Percentiles rank a stretch among this genome's conserved stretches.
phyloP scores from a whole-genome alignment of 305 asterid species.

The Withania somnifera region DNA sequence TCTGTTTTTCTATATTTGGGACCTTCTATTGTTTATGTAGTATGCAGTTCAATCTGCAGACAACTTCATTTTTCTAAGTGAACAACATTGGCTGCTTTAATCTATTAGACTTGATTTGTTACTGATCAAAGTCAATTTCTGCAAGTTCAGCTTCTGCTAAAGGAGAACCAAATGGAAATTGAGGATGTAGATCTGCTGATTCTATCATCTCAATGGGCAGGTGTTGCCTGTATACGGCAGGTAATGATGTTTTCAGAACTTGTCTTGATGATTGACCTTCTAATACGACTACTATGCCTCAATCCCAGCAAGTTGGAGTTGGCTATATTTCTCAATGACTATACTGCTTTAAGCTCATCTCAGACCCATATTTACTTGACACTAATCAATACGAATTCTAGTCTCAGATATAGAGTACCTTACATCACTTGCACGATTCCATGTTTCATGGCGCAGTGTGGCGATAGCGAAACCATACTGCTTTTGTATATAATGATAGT shows the following conservation, averaged over 20 bases:
- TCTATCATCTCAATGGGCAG: conserved; percentile 74
- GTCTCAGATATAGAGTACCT: background rate
- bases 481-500: background rate
- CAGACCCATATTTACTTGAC: background rate
- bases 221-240: conserved; percentile 56
- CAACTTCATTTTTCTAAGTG: background rate
- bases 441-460: background rate
- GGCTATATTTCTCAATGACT: background rate
- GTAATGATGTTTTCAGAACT: conserved; percentile 23
- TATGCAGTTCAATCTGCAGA: background rate
- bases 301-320: background rate
- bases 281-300: background rate
- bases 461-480: background rate
- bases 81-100: background rate
- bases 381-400: background rate
- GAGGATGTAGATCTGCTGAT: conserved; percentile 71
- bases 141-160: conserved; percentile 40
- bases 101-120: background rate
- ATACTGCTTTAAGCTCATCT: background rate
- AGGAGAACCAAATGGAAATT: conserved; percentile 40
- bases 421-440: background rate
- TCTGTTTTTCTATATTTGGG: background rate
- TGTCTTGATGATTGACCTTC: background rate
- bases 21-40: background rate
- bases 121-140: background rate